Base-by-base conservation (phyloP, 495 filamentous ascomycete genomes). In the Hypoxylon lienhwacheense region DNA sequence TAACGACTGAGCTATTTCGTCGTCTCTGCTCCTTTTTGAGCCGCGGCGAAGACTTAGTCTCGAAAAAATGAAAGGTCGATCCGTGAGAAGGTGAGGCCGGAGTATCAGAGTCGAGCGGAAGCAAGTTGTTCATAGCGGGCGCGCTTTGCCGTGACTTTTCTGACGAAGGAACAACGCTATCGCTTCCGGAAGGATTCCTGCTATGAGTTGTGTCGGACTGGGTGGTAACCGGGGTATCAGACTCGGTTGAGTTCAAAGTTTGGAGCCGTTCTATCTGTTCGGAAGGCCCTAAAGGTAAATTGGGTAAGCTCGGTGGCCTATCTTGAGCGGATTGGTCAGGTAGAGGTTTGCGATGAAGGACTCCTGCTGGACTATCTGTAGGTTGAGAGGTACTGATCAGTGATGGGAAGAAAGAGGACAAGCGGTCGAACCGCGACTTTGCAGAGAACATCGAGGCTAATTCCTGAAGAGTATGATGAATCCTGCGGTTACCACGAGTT, bases 351-450 rank as follows among this genome's bases (percentile, higher is more conserved):
- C 66, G 63, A 41, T 61, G 59, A 34, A 47, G 31, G 19, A 34
- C 31, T 6, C 40, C 53, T 3, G 55, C 21, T 12, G 52, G 20
- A 52, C 15, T 39, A 36, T 64, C 66, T 68, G 48, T 50, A 36
- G 50, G 42, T 15, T 57, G 50, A 50, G 35, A 32, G n/a, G n/a
- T n/a, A 26, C 25, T 56, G 34, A 60, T 68, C 47, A 68, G 66
- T 55, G 66, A 64, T 11, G 66, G 66, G 26, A 66, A 61, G 45
- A 63, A 61, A 16, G 63, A 56, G 26, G 66, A 66, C 53, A 61
- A 46, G 42, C 56, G 63, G 31, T 60, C 53, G 5, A 68, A 47
- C 48, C 60, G 59, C 33, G 63, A 59, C 17, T 42, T 66, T 34
- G 48, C 12, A 34, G 35, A 62, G 21, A 55, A 61, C 50, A 61